Conservation (phyloP, 2,329 filamentous ascomycete genomes). For the Hawksworthiomyces lignivorus region DNA sequence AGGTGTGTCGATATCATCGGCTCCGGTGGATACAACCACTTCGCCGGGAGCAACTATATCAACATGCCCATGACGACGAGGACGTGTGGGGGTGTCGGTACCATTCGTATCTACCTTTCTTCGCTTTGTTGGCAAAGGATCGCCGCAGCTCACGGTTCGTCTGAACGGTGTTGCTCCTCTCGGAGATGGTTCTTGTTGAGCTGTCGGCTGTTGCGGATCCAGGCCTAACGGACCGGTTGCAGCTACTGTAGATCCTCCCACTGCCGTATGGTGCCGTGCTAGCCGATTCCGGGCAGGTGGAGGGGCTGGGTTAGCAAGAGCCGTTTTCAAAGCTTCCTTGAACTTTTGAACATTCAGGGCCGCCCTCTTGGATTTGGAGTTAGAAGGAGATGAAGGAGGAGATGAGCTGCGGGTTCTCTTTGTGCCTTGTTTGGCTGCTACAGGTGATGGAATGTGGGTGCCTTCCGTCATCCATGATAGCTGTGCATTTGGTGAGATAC, state of each 20-base stretch:
- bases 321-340: constrained; percentile 53
- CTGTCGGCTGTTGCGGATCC: background rate
- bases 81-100: too few relatives aligned
- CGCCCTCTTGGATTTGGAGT: constrained; percentile 34
- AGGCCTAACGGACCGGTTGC: background rate
- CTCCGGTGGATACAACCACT: too few relatives aligned
- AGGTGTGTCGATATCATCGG: too few relatives aligned
- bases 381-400: constrained; percentile 58
- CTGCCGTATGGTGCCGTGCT: constrained; percentile 7
- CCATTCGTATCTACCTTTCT: too few relatives aligned
- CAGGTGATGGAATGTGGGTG: constrained; percentile 36
- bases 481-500: constrained; percentile 51
- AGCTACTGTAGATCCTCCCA: background rate
- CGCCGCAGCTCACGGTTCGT: constrained; percentile 60
- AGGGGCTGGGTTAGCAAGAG: constrained; percentile 54
- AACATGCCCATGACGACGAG: too few relatives aligned
- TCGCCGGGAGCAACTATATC: too few relatives aligned
- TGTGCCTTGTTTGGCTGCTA: constrained; percentile 42
- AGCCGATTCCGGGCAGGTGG: constrained; percentile 35
- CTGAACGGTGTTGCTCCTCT: constrained; percentile 32
- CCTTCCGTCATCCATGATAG: constrained; percentile 53
- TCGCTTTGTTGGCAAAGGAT: constrained; percentile 61
- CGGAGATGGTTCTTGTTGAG: constrained; percentile 25
- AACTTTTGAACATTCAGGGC: constrained; percentile 52
- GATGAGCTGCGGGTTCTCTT: constrained; percentile 72